Conservation (phyloP, 2,329 filamentous ascomycete genomes). For the Diplodia mutila region DNA sequence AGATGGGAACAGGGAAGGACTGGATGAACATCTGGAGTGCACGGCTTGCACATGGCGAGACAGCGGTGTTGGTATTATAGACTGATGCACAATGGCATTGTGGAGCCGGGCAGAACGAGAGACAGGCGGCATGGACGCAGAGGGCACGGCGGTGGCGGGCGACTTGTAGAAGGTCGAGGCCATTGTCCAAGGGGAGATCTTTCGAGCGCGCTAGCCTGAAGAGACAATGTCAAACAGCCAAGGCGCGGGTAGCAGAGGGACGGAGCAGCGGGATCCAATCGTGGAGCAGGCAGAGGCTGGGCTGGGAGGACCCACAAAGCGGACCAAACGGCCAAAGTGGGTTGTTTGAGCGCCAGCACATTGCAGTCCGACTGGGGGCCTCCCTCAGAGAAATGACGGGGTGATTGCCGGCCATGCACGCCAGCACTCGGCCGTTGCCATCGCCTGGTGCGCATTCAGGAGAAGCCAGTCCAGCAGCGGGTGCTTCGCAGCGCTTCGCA, state of each 20-base stretch:
- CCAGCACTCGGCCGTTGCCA: neutral
- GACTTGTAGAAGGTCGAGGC: slow-evolving; percentile 5
- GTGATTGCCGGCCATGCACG: neutral
- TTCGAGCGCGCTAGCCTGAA: neutral
- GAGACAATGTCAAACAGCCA: slow-evolving; percentile 19
- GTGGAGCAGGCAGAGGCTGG: slow-evolving; percentile 9
- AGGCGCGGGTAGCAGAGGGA: slow-evolving; percentile 1
- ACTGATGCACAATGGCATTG: slow-evolving; percentile 10
- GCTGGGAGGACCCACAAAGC: neutral
- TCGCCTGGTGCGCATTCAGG: neutral
- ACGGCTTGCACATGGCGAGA: slow-evolving; percentile 11
- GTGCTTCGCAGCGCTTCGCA: neutral
- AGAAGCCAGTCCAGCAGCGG: neutral
- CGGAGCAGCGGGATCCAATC: slow-evolving; percentile 4
- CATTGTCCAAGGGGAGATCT: neutral
- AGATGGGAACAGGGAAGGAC: neutral
- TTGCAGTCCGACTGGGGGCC: slow-evolving; percentile 1
- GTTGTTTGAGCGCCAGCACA: slow-evolving; percentile 18
- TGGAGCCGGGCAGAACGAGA: neutral
- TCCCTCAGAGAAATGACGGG: slow-evolving; percentile 19
- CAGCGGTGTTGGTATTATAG: slow-evolving; percentile 1
- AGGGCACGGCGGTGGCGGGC: neutral
- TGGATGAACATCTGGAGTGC: neutral
- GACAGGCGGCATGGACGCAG: slow-evolving; percentile 1
- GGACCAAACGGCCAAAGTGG: slow-evolving; percentile 7